Conservation (phyloP, 148 eudicot genomes). For the Talinum fruticosum region DNA sequence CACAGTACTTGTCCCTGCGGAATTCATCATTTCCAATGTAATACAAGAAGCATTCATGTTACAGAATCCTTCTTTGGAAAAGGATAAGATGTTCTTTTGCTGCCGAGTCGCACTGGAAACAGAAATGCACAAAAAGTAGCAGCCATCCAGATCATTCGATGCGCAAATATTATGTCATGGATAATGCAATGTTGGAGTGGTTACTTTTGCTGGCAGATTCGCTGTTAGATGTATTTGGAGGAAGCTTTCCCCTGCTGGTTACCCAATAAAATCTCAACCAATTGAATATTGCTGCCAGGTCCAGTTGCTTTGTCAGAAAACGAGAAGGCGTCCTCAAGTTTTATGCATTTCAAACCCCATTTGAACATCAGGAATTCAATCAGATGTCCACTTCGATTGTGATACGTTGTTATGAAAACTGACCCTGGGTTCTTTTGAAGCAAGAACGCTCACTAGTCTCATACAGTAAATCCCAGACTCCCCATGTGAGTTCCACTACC, state of each 20-base stretch:
- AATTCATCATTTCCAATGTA: no score
- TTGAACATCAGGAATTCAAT: slow-evolving; percentile 88
- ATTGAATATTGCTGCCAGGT: slow-evolving; percentile 76
- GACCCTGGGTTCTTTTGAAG: slow-evolving; percentile 71
- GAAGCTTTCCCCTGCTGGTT: slow-evolving; percentile 19
- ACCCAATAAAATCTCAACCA: slow-evolving; percentile 69
- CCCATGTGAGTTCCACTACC: slow-evolving; percentile 84
- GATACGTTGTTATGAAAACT: slow-evolving; percentile 85
- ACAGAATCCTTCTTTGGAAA: no score
- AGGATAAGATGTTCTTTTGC: no score
- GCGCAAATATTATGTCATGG: no score
- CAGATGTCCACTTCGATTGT: slow-evolving; percentile 93
- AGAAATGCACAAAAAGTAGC: no score
- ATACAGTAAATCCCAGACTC: slow-evolving; percentile 86
- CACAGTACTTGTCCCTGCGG: no score
- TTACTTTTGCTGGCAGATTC: no score
- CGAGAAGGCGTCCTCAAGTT: slow-evolving; percentile 78
- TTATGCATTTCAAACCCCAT: slow-evolving; percentile 81
- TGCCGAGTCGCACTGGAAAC: no score
- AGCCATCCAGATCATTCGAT: no score
- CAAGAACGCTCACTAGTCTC: slow-evolving; percentile 70
- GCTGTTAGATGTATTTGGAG: neutral
- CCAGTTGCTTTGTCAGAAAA: slow-evolving; percentile 67
- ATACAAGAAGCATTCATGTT: no score
- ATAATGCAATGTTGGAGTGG: no score